Evolutionary conservation across 495 filamentous ascomycete species (phyloP), one percentile per base, ranked within the genome.

Genomic region (Lentithecium fluviatile): DNA sequence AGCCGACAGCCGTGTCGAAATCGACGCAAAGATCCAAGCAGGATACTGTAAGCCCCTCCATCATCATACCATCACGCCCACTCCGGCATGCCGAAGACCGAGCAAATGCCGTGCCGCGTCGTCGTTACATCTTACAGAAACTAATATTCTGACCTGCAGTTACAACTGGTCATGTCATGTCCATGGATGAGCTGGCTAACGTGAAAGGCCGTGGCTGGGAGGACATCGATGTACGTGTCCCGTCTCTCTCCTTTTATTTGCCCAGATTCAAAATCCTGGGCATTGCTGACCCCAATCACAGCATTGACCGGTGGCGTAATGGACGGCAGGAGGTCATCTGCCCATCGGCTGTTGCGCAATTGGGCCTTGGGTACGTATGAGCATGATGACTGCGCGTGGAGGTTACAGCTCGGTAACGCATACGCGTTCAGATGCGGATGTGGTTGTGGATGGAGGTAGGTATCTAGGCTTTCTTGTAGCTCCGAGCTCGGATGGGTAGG

Each of bases 1-100:
- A 37, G 89, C 85, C 65, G 94, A 98, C 76, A 95, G 90, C 51
- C 83, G 94, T 52, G 94, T 98, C 13, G 94, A 98, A 75, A 98
- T 98, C 69, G 94, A 98, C 76, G 94, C 94, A 29, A 98, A 96
- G 80, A 97, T 98, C 71, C 92, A 94, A 64, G 91, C 93, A 25
- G 93, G 94, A 20, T 97, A 89, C 74, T 91, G 77, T 78, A 62
- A 69, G 72, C 65, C 37, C 19, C 2, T 37, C 15, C 25, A 17
- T 59, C 52, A n/a, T 45, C 52, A 38, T 21, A 26, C 50, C 29
- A 53, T 26, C n/a, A 53, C 6, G 15, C 36, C 15, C 19, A 3
- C 15, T 32, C 17, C 32, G 45, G 38, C 10, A 3, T 51, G 52
- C 60, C 58, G 37, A 56, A 54, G 60, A 58, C 65, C 56, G 37